phyloP scores from a whole-genome alignment of 331 rosid species.

The Pyrus hybrid region DNA sequence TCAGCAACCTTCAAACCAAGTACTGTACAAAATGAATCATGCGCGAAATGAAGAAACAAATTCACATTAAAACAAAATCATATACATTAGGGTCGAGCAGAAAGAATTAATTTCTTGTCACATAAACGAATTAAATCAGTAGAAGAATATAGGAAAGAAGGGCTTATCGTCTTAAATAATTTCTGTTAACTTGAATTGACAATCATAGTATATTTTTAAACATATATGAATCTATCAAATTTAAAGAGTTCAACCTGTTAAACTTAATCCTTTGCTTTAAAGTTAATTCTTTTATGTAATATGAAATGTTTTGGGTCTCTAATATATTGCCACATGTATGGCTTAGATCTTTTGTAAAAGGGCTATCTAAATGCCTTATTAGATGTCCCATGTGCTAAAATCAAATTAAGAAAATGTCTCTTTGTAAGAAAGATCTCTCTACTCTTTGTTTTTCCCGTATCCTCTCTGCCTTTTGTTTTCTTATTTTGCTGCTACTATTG shows the following conservation, averaged over 20 bases:
- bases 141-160: neutral
- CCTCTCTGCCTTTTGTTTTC: no score
- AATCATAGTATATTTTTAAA: neutral
- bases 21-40: conserved; percentile 1
- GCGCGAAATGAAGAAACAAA: neutral
- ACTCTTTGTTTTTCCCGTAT: no score
- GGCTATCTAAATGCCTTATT: no score
- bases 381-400: no score
- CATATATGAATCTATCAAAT: neutral
- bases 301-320: no score
- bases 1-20: conserved; percentile 59
- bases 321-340: no score
- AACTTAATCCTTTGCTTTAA: neutral
- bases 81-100: neutral
- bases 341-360: no score
- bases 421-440: no score
- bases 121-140: neutral
- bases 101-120: neutral
- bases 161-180: neutral
- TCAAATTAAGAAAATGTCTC: no score
- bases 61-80: neutral
- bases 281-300: no score
- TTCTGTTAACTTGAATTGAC: neutral
- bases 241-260: neutral
- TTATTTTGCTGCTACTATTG: no score